Percentiles rank a stretch among this genome's conserved stretches.
phyloP scores from a whole-genome alignment of 768 basidiomycete species.

The Erythrobasidium yunnanense region DNA sequence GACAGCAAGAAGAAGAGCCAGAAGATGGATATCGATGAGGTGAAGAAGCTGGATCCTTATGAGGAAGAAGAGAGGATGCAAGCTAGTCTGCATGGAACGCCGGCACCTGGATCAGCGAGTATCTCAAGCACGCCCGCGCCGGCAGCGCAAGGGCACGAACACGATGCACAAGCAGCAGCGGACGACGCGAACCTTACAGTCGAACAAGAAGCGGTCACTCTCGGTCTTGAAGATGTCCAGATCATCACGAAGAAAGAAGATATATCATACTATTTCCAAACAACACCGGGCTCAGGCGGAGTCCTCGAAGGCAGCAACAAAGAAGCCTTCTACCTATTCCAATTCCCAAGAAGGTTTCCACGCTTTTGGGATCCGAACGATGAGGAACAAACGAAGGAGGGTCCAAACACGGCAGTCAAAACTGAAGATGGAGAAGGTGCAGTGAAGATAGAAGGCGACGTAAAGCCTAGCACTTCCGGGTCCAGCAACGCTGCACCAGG shows the following conservation, averaged over 20 bases:
- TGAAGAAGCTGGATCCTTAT: slow-evolving; percentile 29
- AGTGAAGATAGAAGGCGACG: not conserved
- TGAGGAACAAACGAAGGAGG: not conserved
- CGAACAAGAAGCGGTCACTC: slow-evolving; percentile 8
- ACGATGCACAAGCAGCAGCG: not conserved
- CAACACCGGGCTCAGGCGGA: no score
- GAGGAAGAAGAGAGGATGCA: slow-evolving; percentile 21
- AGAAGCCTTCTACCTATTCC: slow-evolving; percentile 38
- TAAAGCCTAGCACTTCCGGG: slow-evolving; percentile 30
- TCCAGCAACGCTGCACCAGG: not conserved
- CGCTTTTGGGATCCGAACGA: slow-evolving; percentile 20
- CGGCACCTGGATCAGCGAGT: not conserved
- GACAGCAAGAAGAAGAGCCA: slow-evolving; percentile 20
- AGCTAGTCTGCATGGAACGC: slow-evolving; percentile 3
- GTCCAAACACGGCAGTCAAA: not conserved
- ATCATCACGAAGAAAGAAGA: slow-evolving; percentile 22
- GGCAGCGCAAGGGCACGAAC: not conserved
- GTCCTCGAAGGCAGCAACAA: no score
- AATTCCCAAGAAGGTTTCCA: slow-evolving; percentile 38
- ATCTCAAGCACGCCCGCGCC: not conserved
- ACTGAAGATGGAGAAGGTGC: not conserved
- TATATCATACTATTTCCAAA: not conserved
- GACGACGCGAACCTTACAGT: not conserved
- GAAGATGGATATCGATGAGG: not conserved
- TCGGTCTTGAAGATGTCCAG: slow-evolving; percentile 17